A percentile compares a stretch with the other conserved stretches of the same genome.
Evolutionary conservation across 257 asterid genomes (phyloP).

Genomic region (Scutellaria minor): DNA sequence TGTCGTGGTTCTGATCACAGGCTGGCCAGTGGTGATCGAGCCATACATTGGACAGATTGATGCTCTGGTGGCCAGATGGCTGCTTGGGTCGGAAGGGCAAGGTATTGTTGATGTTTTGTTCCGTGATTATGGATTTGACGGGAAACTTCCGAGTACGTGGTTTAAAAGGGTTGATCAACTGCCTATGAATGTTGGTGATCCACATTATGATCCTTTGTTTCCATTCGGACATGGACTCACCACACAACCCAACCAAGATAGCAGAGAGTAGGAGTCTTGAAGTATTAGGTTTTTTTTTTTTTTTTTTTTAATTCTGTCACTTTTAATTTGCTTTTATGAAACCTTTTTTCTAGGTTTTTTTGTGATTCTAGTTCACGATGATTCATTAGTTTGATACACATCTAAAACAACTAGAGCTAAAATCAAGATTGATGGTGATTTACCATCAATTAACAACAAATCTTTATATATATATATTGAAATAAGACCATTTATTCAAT

Average conservation of each 20-base stretch:
- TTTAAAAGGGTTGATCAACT: conserved; percentile 52
- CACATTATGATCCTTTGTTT: conserved; percentile 48
- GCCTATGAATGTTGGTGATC: conserved; percentile 57
- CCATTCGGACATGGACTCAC: conserved; percentile 47
- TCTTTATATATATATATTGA: too few relatives aligned
- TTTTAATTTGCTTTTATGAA: too few relatives aligned
- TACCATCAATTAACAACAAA: too few relatives aligned
- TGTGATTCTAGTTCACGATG: too few relatives aligned
- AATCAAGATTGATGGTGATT: too few relatives aligned
- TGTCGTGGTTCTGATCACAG: conserved; percentile 48
- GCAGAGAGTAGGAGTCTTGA: too few relatives aligned
- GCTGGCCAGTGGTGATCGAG: conserved; percentile 51
- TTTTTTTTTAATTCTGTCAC: too few relatives aligned
- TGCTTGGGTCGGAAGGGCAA: conserved; percentile 56
- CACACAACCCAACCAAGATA: conserved; percentile 16
- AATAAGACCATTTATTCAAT: too few relatives aligned
- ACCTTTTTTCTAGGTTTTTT: too few relatives aligned
- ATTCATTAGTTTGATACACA: too few relatives aligned
- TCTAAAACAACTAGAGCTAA: too few relatives aligned
- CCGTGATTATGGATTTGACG: conserved; percentile 46
- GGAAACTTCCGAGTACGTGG: conserved; percentile 50
- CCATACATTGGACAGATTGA: conserved; percentile 40
- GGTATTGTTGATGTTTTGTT: conserved; percentile 51
- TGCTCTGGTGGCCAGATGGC: conserved; percentile 53
- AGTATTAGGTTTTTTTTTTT: too few relatives aligned